Conservation (phyloP, 176 grass and related monocot genomes). For the Aegilops longissima region DNA sequence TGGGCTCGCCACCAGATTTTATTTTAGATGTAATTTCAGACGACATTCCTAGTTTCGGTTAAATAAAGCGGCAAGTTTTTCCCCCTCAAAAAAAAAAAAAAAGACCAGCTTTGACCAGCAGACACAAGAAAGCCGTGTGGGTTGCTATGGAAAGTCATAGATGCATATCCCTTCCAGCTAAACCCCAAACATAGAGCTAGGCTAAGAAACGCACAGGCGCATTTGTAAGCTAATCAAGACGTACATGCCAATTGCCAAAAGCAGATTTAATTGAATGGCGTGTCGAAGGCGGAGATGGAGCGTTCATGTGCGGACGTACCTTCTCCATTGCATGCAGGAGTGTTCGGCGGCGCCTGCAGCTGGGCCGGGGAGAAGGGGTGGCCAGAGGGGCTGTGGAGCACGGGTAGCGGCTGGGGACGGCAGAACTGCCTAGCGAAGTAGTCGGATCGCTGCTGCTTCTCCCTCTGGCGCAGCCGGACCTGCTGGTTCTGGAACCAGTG, state of each 20-base stretch:
- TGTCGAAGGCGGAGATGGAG: no score
- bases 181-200: not conserved
- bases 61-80: no score
- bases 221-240: not conserved
- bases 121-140: no score
- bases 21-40: no score
- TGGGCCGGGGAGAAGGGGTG: not conserved
- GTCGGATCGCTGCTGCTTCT: conserved; percentile 8
- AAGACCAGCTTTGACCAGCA: no score
- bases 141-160: not conserved
- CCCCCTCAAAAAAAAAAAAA: no score
- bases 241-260: not conserved
- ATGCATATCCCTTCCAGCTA: not conserved
- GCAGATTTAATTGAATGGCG: not conserved
- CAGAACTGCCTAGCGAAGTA: not conserved
- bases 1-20: no score
- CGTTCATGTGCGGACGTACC: no score
- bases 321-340: not conserved
- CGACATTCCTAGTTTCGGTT: no score
- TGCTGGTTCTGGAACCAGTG: conserved; percentile 38
- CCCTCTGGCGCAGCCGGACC: conserved; percentile 66
- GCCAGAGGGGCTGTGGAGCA: not conserved
- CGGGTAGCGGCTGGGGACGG: not conserved
- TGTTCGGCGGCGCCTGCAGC: not conserved
- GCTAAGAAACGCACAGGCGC: not conserved